Base-by-base conservation (phyloP, 768 basidiomycete species). In the Hygrophorus pudorinus region DNA sequence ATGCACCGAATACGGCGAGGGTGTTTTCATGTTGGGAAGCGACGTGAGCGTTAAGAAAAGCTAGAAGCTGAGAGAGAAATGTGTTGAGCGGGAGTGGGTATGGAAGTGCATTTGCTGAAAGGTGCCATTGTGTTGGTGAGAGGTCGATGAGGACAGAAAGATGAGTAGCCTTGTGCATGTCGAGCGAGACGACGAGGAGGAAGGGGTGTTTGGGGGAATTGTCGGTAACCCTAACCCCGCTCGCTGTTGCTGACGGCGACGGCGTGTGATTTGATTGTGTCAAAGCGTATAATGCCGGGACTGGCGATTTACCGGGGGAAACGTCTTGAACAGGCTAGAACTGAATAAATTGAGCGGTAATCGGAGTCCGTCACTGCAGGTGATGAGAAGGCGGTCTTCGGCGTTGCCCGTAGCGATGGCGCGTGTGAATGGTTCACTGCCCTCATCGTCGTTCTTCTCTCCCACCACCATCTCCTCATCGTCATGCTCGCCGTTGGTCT, bases 21-120 rank as follows among this genome's bases (percentile, higher is more conserved):
- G 85, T 77, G 58, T 99, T 99, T 60, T 94, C 92, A 65, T 92
- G 84, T 51, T 83, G 79, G 50, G 79, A 75, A 1, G 92, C 92
- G 48, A 98, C 75, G 64, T 98, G 92, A 2, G 91, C 78, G 57
- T 99, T 98, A 56, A 94, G 68, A 56, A 97, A 94, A 24, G 86
- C 82, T 46, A 97, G 75, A 20, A 96, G 67, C 54, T 91, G 86
- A 2, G 87, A 78, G 37, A 97, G 70, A 58, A 97, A 96, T 1
- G 72, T 53, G 14, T 74, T 64, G 35, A 97, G 72, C 1, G 81
- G 59, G 10, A 97, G 64, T 0, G 79, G 71, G 52, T 72, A 65
- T 2, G 63, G 46, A 41, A 73, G 75, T 30, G 65, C 55, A 9
- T 57, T 44, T 1, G 78, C 74, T 20, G 85, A 79, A 43, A 78